These are phyloP conservation scores for Acephala macrosclerotiorum DNA, from an alignment of 2,329 filamentous ascomycete genomes.

Conservation along the genomic window DNA sequence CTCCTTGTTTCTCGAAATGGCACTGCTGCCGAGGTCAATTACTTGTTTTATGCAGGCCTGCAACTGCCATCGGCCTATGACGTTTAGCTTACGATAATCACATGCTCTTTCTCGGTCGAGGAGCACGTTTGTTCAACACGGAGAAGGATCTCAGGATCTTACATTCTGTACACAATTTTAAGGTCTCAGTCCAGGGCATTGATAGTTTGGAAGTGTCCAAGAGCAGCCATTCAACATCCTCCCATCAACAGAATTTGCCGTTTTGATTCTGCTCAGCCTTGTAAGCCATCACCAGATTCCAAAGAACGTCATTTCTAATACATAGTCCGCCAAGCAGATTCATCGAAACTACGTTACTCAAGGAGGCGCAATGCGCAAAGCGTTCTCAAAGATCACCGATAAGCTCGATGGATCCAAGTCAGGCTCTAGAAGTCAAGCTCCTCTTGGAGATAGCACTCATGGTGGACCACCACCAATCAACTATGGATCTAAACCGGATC, in stretches of 20 bases:
- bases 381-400: constrained; percentile 15
- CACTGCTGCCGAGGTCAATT: not conserved
- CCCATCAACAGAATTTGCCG: not conserved
- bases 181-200: no score
- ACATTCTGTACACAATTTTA: not conserved
- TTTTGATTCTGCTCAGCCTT: not conserved
- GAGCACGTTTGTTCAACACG: not conserved
- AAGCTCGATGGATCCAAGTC: constrained; percentile 15
- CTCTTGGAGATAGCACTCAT: not conserved
- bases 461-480: constrained; percentile 1
- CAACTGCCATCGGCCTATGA: not conserved
- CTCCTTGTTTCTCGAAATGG: no score
- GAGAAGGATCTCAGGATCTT: not conserved
- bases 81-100: not conserved
- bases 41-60: not conserved
- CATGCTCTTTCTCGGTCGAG: not conserved
- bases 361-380: constrained; percentile 5
- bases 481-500: constrained; percentile 7
- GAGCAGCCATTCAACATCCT: not conserved
- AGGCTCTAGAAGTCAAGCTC: not conserved
- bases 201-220: no score
- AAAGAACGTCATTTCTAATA: not conserved
- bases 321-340: not conserved
- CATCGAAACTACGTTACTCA: not conserved
- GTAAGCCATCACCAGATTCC: not conserved